Conservation (phyloP, 129 eudicot species). For the Saposhnikovia divaricata region DNA sequence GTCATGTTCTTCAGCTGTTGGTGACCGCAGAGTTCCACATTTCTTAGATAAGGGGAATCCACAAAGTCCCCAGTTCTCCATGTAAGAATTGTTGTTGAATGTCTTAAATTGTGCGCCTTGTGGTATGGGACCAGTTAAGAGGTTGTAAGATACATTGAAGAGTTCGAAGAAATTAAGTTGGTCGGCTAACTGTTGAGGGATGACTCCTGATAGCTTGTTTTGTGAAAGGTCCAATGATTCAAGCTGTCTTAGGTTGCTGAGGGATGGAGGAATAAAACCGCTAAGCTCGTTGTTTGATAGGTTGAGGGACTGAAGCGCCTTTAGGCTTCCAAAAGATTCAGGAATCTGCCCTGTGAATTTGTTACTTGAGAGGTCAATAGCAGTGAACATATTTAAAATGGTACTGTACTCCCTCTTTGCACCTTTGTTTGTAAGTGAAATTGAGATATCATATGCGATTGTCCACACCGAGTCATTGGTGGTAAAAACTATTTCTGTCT, state of each 20-base stretch:
- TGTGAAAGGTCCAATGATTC: slow-evolving; percentile 20
- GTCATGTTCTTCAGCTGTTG: neutral
- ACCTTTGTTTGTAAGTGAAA: slow-evolving; percentile 16
- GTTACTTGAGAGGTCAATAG: slow-evolving; percentile 14
- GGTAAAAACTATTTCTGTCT: no score
- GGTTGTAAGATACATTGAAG: slow-evolving; percentile 23
- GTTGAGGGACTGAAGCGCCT: slow-evolving; percentile 18
- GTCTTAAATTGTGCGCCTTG: slow-evolving; percentile 21
- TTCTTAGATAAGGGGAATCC: slow-evolving; percentile 16
- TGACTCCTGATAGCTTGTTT: slow-evolving; percentile 23
- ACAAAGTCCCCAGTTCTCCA: slow-evolving; percentile 20
- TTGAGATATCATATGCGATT: neutral
- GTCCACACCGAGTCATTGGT: no score
- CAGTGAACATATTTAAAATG: slow-evolving; percentile 12
- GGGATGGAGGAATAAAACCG: slow-evolving; percentile 18
- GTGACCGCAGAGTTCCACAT: neutral
- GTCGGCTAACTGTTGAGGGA: slow-evolving; percentile 16
- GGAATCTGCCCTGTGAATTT: slow-evolving; percentile 17
- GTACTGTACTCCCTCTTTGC: neutral
- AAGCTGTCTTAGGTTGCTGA: slow-evolving; percentile 14
- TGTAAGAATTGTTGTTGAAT: slow-evolving; percentile 12
- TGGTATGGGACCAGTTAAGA: slow-evolving; percentile 22
- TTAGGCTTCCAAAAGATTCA: slow-evolving; percentile 11
- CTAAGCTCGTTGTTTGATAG: slow-evolving; percentile 26
- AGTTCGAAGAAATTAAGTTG: slow-evolving; percentile 11